These are phyloP conservation scores for Oryza punctata DNA, from an alignment of 176 grass and related monocot genomes.

Conservation along the genomic window DNA sequence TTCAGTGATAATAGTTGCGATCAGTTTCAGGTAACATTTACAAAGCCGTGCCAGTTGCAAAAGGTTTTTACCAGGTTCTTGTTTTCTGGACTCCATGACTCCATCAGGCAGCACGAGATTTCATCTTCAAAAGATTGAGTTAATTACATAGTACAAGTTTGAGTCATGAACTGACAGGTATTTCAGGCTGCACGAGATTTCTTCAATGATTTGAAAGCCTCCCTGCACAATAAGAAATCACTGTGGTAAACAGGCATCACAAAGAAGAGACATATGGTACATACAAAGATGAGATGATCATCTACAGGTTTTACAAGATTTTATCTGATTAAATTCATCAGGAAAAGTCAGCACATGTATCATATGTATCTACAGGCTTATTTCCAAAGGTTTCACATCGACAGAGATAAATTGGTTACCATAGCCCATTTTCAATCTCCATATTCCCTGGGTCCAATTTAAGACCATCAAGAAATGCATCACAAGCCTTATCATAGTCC, in stretches of 20 bases:
- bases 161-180: neutral
- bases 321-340: neutral
- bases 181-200: neutral
- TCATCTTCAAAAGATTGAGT: too few species aligned
- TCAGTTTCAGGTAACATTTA: too few species aligned
- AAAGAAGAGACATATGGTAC: neutral
- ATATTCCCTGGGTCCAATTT: conserved; percentile 34
- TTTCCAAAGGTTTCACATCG: neutral
- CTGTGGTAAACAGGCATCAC: too few species aligned
- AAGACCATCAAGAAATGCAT: conserved; percentile 33
- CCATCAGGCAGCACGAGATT: neutral
- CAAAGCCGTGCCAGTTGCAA: too few species aligned
- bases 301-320: neutral
- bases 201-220: conserved; percentile 40
- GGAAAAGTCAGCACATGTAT: neutral
- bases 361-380: neutral
- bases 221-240: conserved; percentile 32
- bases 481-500: conserved; percentile 45
- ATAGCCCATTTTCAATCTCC: conserved; percentile 16
- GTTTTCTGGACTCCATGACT: too few species aligned
- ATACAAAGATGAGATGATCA: neutral
- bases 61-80: too few species aligned
- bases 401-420: neutral
- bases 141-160: neutral
- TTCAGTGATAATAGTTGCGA: too few species aligned